Evolutionary conservation across 176 grass and related monocot genomes (phyloP).

Genomic region (Aechmea fasciata): DNA sequence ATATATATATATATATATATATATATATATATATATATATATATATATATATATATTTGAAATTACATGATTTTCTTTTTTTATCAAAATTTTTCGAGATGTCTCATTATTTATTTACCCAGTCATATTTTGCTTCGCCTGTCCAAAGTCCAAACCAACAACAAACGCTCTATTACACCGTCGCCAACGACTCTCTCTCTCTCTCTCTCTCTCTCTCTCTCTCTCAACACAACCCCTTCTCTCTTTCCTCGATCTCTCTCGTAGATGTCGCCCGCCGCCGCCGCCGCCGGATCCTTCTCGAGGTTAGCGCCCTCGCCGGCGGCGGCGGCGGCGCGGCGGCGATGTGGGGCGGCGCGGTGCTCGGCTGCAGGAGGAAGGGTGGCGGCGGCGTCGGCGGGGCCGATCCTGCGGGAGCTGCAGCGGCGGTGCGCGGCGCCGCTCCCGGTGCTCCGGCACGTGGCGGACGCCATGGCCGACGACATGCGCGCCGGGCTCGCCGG

Average conservation of each 20-base stretch:
- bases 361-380: background rate
- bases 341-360: slow-evolving; percentile 7
- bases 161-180: background rate
- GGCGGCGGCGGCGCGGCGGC: background rate
- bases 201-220: background rate
- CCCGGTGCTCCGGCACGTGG: slow-evolving; percentile 28
- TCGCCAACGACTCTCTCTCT: background rate
- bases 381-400: background rate
- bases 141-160: no score
- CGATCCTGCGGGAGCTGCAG: slow-evolving; percentile 25
- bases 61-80: no score
- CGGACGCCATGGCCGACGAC: slow-evolving; percentile 19
- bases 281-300: slow-evolving; percentile 12
- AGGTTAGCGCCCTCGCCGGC: background rate
- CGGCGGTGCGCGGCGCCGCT: slow-evolving; percentile 32
- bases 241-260: background rate
- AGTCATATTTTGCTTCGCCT: no score
- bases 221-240: background rate
- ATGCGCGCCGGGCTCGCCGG: slow-evolving; percentile 23
- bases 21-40: no score
- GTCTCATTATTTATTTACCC: no score
- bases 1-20: no score
- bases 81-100: no score
- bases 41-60: no score
- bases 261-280: slow-evolving; percentile 17